Evolutionary conservation across 352 stramenopile species (phyloP), one percentile per base, ranked within the genome.

Genomic region (Pythium graminicola): DNA sequence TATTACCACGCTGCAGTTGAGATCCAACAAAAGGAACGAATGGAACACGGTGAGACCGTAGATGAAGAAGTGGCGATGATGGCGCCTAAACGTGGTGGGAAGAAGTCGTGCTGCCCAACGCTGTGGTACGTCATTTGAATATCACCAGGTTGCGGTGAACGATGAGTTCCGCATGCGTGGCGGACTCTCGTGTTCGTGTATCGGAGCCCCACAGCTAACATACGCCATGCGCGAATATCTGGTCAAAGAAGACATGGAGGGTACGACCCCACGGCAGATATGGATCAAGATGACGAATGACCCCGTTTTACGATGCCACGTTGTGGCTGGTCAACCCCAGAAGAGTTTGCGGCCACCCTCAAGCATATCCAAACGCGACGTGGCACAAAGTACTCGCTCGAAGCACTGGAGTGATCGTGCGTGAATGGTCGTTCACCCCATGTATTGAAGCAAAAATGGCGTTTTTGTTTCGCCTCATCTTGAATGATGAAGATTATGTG

Each of bases 121-220:
- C 14, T 50, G 17, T 35, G 43, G 26, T n/a, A n/a, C n/a, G n/a
- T n/a, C n/a, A n/a, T n/a, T n/a, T n/a, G n/a, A n/a, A n/a, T n/a
- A n/a, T n/a, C n/a, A n/a, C n/a, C n/a, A 50, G 38, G 17, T 24
- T 50, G 6, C 43, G 17, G 28, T 50, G 17, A 50, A 50, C n/a
- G 24, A 38, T 28, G 28, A 38, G 36, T 6, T 19, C 9, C 43
- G 26, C 26, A 23, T 39, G 43, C 43, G 26, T 19, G 26, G 9
- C 11, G 7, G n/a, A 4, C 5, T 6, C 6, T 5, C 11, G 24
- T 50, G 43, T 28, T 22, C 24, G 7, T n/a, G 35, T 6, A 36
- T 38, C 10, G 14, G 26, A 6, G 6, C 43, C 2, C 4, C 26
- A 19, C 7, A 50, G 26, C 26, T 50, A 2, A 29, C 17, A 4